phyloP scores from a whole-genome alignment of 2,329 filamentous ascomycete genomes.

The Colletotrichum siamense region DNA sequence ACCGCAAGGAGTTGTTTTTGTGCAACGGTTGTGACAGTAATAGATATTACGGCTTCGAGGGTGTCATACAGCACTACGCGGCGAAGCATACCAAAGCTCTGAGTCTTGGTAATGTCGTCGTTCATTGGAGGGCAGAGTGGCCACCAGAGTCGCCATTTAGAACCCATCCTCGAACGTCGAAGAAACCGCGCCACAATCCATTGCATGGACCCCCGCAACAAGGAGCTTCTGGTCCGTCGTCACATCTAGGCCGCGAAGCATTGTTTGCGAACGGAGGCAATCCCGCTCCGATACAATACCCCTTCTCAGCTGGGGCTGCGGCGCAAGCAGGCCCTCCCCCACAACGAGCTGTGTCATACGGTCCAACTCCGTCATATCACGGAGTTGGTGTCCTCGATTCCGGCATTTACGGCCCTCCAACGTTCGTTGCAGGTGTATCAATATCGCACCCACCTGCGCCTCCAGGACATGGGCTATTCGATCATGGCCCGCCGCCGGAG shows the following conservation, averaged over 20 bases:
- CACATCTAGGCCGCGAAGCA: background rate
- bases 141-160: conserved; percentile 77
- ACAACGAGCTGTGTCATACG: background rate
- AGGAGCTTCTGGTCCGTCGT: background rate
- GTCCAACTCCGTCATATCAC: background rate
- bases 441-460: conserved; percentile 17
- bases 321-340: background rate
- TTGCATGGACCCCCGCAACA: conserved; percentile 1
- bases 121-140: conserved; percentile 84
- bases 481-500: background rate
- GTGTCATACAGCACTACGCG: conserved; percentile 82
- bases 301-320: background rate
- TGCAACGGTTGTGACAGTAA: conserved; percentile 73
- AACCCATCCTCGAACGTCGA: conserved; percentile 55
- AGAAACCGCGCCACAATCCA: background rate
- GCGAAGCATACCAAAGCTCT: conserved; percentile 79
- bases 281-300: background rate
- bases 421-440: background rate
- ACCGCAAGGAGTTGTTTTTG: conserved; percentile 75
- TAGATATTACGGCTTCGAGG: conserved; percentile 79
- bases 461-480: conserved; percentile 32
- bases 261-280: background rate
- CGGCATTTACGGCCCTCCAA: background rate
- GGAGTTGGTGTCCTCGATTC: background rate
- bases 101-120: conserved; percentile 73